These are phyloP conservation scores for Corchorus capsularis DNA, from an alignment of 345 rosid genomes.

Conservation along the genomic window DNA sequence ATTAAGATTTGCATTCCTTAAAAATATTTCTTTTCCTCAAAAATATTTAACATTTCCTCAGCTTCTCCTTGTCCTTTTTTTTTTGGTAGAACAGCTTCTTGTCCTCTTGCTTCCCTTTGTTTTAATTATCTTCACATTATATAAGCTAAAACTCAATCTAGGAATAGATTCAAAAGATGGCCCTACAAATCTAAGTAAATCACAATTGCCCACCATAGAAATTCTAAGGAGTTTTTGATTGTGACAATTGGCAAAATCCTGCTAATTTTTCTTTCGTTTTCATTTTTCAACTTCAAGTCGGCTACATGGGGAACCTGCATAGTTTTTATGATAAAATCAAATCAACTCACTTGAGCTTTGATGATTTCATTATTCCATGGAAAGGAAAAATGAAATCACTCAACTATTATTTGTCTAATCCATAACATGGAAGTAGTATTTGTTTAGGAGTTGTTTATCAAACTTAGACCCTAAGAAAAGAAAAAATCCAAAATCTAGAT, in stretches of 20 bases:
- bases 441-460: conserved; percentile 6
- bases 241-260: background rate
- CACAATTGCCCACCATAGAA: background rate
- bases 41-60: background rate
- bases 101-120: background rate
- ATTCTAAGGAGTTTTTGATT: background rate
- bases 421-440: background rate
- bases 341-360: background rate
- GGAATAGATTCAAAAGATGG: background rate
- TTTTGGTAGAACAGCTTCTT: no score
- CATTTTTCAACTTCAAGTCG: background rate
- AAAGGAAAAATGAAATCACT: background rate
- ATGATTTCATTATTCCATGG: background rate
- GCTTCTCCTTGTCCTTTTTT: no score
- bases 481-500: background rate
- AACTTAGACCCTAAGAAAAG: conserved; percentile 9
- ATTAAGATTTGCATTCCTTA: background rate
- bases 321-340: background rate
- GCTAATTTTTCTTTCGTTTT: background rate
- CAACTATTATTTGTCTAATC: background rate
- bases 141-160: background rate
- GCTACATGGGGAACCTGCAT: background rate
- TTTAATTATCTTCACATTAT: background rate
- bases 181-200: conserved; percentile 7
- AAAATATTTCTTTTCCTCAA: background rate